Base-by-base conservation (phyloP, 2,329 filamentous ascomycete species). In the Epichloe typhina region DNA sequence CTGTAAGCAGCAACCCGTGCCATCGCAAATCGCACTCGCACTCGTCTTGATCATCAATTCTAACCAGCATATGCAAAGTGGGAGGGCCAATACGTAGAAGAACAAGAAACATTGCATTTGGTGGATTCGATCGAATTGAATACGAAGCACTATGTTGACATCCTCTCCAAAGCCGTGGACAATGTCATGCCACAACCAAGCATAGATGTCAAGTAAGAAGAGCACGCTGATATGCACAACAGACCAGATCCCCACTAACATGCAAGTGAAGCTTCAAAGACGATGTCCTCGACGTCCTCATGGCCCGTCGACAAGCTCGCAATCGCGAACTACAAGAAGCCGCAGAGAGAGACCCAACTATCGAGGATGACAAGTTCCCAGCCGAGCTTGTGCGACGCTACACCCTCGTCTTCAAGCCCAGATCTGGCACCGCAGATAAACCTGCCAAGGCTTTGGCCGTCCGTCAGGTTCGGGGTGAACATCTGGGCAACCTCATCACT, bases 241-340 rank as follows among this genome's bases (percentile, higher is more conserved):
- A 40, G 8, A 12, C 17, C n/a, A 11, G 4, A 19, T 12, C 21
- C 5, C 38, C 45, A 38, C 42, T 23, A 41, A 38, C 11, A n/a
- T 21, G 35, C n/a, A 23, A 53, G 15, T 58, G 4, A 44, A 88
- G 84, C 58, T 97, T 95, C 76, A 97, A 97, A 67, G 90, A 96
- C 62, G 93, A 98, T 68, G 90, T 97, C 9, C 77, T 98, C 42
- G 93, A 98, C 68, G 88, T 98, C 33, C 84, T 98, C 62, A 94
- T 96, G 85, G 87, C 88, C 40, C 88, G 95, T 64, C 84, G 93
- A 59, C 83, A 87, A 59, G 84, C 83, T 60, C 82, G 89, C 59
- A 97, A 98, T 66, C 85, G 88, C 57, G 83, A 84, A 42, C 75
- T 94, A 54, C 70, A 76, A 19, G 76, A 82, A 58, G 76, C 77